Conservation (phyloP, 2,329 filamentous ascomycete species). For the Eutypella sp. region DNA sequence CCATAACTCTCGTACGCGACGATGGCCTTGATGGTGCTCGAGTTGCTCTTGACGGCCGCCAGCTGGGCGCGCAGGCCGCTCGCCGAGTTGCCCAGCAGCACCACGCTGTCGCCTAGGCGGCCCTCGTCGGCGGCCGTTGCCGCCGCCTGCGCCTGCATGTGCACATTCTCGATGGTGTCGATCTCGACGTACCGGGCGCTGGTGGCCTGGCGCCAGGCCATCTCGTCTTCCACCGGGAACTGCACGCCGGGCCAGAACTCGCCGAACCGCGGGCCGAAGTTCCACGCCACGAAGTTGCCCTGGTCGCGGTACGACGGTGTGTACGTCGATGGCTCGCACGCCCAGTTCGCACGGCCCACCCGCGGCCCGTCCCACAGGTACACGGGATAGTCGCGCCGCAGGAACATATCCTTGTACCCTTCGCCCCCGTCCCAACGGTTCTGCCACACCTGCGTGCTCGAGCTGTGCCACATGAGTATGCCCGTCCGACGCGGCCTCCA, state of each 20-base stretch:
- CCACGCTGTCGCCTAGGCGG: conserved; percentile 23
- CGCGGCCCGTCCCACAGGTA: conserved; percentile 34
- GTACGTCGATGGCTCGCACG: conserved; percentile 27
- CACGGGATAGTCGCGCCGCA: conserved; percentile 32
- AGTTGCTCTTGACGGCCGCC: conserved; percentile 28
- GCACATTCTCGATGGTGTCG: conserved; percentile 26
- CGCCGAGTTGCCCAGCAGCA: conserved; percentile 31
- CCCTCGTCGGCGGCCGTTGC: conserved; percentile 30
- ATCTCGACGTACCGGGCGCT: conserved; percentile 31
- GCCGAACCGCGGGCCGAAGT: conserved; percentile 27
- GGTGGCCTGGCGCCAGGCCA: conserved; percentile 30
- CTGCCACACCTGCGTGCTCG: conserved; percentile 32
- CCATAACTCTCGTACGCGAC: conserved; percentile 24
- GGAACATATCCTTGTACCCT: conserved; percentile 35
- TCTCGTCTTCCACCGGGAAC: conserved; percentile 26
- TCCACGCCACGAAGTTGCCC: conserved; percentile 31
- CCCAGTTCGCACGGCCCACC: conserved; percentile 32
- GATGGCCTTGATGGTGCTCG: conserved; percentile 31
- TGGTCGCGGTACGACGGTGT: conserved; percentile 28
- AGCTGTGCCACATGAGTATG: conserved; percentile 34
- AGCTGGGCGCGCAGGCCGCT: conserved; percentile 29
- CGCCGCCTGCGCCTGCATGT: conserved; percentile 29
- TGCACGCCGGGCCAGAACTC: conserved; percentile 30
- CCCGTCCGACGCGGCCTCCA: conserved; percentile 27
- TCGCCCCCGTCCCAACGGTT: conserved; percentile 34